Evolutionary conservation across 805 yeast genomes (phyloP), one percentile per base, ranked within the genome.

Genomic region (Tetrapisispora fleetii): DNA sequence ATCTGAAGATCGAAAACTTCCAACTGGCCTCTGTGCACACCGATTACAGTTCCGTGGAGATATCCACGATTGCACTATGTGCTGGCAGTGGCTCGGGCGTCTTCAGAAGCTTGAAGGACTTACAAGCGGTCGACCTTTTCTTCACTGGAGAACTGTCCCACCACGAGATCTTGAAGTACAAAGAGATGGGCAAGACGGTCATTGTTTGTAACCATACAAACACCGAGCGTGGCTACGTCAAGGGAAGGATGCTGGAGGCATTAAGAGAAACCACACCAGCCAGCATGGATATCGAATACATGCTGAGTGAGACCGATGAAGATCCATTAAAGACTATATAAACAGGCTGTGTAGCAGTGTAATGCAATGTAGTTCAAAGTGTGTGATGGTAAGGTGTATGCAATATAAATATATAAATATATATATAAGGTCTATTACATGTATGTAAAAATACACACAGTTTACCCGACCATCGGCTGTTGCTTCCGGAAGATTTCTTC

Each of bases 141-240:
- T 77, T 80, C 58, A 90, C 99, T 0, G 99, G 99, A 1, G 99
- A 93, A 62, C 68, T 93, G 55, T 83, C 95, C 22, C 99, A 93
- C 59, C 99, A 93, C 61, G 97, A 93, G 63, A 83, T 85, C 10
- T 73, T 93, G 37, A 77, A 67, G 49, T 72, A 82, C 54, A 78
- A 74, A 44, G 98, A 91, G 57, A 58, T 69, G 16, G 96, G 95
- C 0, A 71, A 79, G 17, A 71, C 79, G 10, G 87, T 89, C 2
- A 72, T 93, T 43, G 77, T 80, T 2, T 85, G 95, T 58, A 91
- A 91, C 58, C 99, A 93, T 60, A 78, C 95, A 18, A 91, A 91
- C 63, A 87, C 96, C 0, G 99, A 93, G 66, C 73, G 99, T 49
- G 95, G 95, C 0, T 93, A 81, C 60, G 69, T 93, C 52, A 54